Percentiles rank a stretch among this genome's conserved stretches.
Conservation (phyloP, 768 basidiomycete genomes). For the Kwoniella newhampshirensis region DNA sequence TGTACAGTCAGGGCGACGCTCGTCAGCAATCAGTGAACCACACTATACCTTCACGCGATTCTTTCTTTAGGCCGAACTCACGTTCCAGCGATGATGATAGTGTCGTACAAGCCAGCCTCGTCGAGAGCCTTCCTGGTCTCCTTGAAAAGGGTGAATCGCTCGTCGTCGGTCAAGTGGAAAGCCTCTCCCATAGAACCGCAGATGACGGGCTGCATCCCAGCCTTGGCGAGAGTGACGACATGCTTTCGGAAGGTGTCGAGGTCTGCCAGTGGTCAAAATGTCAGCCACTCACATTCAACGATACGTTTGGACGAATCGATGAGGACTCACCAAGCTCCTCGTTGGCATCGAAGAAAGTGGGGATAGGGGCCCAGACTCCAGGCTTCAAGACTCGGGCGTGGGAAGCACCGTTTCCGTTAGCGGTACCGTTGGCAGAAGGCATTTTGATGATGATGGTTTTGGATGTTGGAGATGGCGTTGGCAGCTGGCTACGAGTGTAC, state of each 20-base stretch:
- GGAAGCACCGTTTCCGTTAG: constrained; percentile 21
- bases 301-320: not conserved
- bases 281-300: not conserved
- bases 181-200: constrained; percentile 86
- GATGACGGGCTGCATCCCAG: constrained; percentile 70
- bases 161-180: constrained; percentile 67
- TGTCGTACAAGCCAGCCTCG: constrained; percentile 59
- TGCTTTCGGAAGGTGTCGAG: constrained; percentile 68
- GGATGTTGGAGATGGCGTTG: not conserved
- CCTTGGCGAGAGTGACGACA: constrained; percentile 64
- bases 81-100: constrained; percentile 78
- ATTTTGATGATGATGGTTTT: constrained; percentile 25
- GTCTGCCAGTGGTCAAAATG: constrained; percentile 56
- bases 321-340: constrained; percentile 74
- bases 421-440: constrained; percentile 25
- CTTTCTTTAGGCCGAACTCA: too few species aligned
- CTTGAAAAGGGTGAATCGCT: constrained; percentile 66
- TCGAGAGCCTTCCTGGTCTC: constrained; percentile 72
- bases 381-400: constrained; percentile 62
- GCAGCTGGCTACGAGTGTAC: not conserved
- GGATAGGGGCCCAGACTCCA: constrained; percentile 82
- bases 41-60: too few species aligned
- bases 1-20: too few species aligned
- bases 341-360: constrained; percentile 74
- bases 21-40: too few species aligned